These are phyloP conservation scores for Verruconis gallopava DNA, from an alignment of 2,329 filamentous ascomycete species.

Conservation along the genomic window DNA sequence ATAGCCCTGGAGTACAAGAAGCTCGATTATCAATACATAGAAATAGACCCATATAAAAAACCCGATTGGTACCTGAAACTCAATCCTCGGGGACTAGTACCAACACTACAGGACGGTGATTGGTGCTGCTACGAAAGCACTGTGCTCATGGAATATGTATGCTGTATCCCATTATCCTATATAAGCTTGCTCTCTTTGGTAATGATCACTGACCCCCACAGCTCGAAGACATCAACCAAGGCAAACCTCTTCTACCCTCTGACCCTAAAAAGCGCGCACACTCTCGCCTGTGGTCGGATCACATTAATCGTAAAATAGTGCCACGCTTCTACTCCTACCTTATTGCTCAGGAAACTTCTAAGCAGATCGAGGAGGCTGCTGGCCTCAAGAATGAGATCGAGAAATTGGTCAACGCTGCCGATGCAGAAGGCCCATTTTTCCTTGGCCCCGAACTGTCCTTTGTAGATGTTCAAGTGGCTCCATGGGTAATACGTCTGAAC, in stretches of 20 bases:
- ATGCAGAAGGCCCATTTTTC: slow-evolving; percentile 56
- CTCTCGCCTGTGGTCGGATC: slow-evolving; percentile 68
- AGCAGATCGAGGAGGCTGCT: slow-evolving; percentile 45
- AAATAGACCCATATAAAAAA: slow-evolving; percentile 68
- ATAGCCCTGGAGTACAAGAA: slow-evolving; percentile 73
- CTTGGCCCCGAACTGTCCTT: slow-evolving; percentile 44
- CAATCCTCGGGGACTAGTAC: slow-evolving; percentile 63
- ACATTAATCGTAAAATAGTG: slow-evolving; percentile 66
- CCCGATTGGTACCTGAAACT: slow-evolving; percentile 58
- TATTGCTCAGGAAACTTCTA: slow-evolving; percentile 46
- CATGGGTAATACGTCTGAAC: slow-evolving; percentile 58
- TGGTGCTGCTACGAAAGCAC: slow-evolving; percentile 76
- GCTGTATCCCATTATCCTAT: background rate
- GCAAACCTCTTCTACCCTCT: slow-evolving; percentile 49
- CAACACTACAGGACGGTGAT: slow-evolving; percentile 61
- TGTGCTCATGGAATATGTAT: slow-evolving; percentile 75
- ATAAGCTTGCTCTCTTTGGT: background rate
- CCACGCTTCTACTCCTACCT: slow-evolving; percentile 65
- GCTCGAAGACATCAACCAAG: slow-evolving; percentile 60
- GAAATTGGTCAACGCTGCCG: slow-evolving; percentile 44
- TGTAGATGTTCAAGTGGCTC: slow-evolving; percentile 64
- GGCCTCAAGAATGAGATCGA: slow-evolving; percentile 54
- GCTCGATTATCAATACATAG: slow-evolving; percentile 72
- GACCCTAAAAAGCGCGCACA: slow-evolving; percentile 57
- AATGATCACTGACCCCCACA: slow-evolving; percentile 20